Percentiles rank a stretch among this genome's conserved stretches.
These are phyloP conservation scores for Penicillium robsamsonii DNA, from an alignment of 495 filamentous ascomycete species.

Conservation along the genomic window DNA sequence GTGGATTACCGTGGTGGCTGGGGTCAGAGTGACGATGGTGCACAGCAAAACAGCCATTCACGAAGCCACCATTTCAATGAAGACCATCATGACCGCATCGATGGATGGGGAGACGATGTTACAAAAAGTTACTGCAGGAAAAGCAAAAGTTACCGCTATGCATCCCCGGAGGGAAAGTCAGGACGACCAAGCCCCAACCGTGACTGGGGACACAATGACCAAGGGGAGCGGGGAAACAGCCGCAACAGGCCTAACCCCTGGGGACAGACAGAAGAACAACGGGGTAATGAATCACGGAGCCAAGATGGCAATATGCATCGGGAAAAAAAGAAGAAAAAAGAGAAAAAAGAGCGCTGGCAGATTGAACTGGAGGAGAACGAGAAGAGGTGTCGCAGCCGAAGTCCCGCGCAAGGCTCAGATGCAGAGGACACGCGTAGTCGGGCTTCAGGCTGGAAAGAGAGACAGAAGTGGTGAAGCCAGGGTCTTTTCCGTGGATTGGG, in stretches of 20 bases:
- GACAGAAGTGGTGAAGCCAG: neutral
- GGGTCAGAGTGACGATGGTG: neutral
- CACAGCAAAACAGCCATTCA: neutral
- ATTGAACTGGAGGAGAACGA: neutral
- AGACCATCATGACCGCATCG: neutral
- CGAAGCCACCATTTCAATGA: neutral
- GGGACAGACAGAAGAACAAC: neutral
- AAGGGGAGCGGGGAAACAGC: neutral
- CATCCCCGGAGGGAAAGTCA: neutral
- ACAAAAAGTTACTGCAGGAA: neutral
- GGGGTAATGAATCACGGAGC: neutral
- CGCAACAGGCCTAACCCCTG: neutral
- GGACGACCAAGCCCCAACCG: neutral
- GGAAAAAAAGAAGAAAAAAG: neutral
- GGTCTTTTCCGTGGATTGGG: neutral
- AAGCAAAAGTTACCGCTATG: neutral
- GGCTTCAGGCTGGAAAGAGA: neutral
- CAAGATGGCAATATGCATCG: neutral
- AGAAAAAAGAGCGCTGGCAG: neutral
- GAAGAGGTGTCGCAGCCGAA: neutral
- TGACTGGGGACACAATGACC: neutral
- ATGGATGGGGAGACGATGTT: neutral
- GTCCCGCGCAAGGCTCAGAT: neutral
- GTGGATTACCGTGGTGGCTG: neutral
- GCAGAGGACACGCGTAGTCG: neutral